A percentile compares a stretch with the other conserved stretches of the same genome.
These are phyloP conservation scores for Citrus mangshanensis DNA, from an alignment of 345 rosid species.

Conservation along the genomic window DNA sequence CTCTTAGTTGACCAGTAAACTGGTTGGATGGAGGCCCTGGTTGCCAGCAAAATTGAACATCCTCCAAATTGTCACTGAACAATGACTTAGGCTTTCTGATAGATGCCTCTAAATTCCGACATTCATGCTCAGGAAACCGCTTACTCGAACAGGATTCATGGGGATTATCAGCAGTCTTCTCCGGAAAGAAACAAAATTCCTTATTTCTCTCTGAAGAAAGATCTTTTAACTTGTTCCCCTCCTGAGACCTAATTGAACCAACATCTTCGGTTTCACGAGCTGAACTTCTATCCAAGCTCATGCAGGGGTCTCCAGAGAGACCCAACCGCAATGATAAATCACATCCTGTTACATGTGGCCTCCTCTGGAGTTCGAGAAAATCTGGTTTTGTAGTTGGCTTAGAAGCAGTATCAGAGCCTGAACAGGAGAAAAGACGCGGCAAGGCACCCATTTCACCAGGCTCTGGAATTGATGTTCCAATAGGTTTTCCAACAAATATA, in stretches of 20 bases:
- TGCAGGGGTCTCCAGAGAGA: constrained; percentile 41
- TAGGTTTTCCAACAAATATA: constrained; percentile 70
- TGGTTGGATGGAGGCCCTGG: constrained; percentile 30
- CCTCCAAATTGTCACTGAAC: constrained; percentile 39
- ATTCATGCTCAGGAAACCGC: constrained; percentile 34
- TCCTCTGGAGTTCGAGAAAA: constrained; percentile 25
- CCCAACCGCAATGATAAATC: constrained; percentile 90
- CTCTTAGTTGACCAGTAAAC: constrained; percentile 26
- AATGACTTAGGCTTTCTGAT: constrained; percentile 48
- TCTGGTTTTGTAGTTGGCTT: constrained; percentile 23
- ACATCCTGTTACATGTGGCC: constrained; percentile 40
- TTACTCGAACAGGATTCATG: constrained; percentile 30
- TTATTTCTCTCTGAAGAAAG: constrained; percentile 30
- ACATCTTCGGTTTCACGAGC: constrained; percentile 37
- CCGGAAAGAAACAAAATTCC: constrained; percentile 62
- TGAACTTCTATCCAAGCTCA: constrained; percentile 34
- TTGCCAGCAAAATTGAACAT: constrained; percentile 38
- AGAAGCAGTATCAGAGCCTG: constrained; percentile 27
- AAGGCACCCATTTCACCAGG: constrained; percentile 29
- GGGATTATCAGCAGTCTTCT: constrained; percentile 35
- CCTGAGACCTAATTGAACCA: constrained; percentile 35
- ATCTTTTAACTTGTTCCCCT: constrained; percentile 23
- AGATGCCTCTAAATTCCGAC: constrained; percentile 32
- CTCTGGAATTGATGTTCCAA: constrained; percentile 43
- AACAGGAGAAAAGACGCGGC: constrained; percentile 27